Evolutionary conservation across 1,139 yeast genomes (phyloP).

Genomic region (Taphrina communis): DNA sequence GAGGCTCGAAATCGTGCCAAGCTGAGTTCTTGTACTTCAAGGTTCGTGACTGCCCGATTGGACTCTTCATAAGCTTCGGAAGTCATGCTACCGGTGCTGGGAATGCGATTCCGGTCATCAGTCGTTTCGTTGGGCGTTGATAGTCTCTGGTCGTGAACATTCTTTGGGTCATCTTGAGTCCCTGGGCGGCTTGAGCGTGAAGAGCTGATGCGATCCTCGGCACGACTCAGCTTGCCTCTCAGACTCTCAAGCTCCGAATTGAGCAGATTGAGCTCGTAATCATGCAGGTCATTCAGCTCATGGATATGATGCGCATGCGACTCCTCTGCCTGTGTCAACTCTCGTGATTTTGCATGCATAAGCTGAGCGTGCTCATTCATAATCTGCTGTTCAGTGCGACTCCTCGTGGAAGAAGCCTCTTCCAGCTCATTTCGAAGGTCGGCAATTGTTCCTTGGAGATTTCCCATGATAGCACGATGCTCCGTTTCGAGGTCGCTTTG

Average conservation of each 20-base stretch:
- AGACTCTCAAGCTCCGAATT: neutral
- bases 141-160: neutral
- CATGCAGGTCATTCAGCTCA: slow-evolving; percentile 7
- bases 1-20: slow-evolving; percentile 17
- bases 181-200: neutral
- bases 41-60: neutral
- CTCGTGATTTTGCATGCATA: neutral
- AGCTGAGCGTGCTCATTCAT: slow-evolving; percentile 7
- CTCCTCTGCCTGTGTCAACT: neutral
- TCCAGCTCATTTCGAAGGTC: neutral
- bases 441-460: neutral
- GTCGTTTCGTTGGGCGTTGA: neutral
- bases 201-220: neutral
- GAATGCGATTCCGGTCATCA: neutral
- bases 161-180: neutral
- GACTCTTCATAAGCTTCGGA: neutral
- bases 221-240: neutral
- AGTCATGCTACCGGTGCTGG: neutral
- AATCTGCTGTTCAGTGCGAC: neutral
- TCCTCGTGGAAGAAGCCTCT: neutral
- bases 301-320: neutral
- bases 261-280: slow-evolving; percentile 11
- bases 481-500: neutral
- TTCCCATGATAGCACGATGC: neutral
- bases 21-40: neutral